Base-by-base conservation (phyloP, 1,284 basidiomycete species). In the Polyporus tsugae region DNA sequence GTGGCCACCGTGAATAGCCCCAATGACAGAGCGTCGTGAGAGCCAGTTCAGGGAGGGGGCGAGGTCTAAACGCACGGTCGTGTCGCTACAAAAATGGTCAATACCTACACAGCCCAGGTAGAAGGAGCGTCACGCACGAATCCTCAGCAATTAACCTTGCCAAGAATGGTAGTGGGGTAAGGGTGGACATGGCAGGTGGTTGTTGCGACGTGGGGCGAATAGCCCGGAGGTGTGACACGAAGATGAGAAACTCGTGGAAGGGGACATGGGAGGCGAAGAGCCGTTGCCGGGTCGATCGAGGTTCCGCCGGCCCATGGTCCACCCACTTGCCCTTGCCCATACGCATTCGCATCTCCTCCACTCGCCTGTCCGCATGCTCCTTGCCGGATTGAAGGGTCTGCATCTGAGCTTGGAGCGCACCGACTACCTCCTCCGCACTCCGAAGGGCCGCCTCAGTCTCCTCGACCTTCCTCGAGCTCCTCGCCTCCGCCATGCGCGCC, bases 1-100 rank as follows among this genome's bases (percentile, higher is more conserved):
- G 75, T 96, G 94, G 1, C 96, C 96, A 15, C 89, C 89, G 72
- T 98, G 89, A 66, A 99, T 93, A 2, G 97, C 96, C 9, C 89
- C 83, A 6, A 93, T 85, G 13, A 98, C 93, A n/a, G 91, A 91
- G 38, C 96, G 90, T 25, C 97, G 88, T 10, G 94, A 93, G 15
- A 99, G 85, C 94, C 95, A 99, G 75, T 95, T 97, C 36, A 99
- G 85, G 15, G 96, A 95, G 0, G 97, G 95, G 0, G 97, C 96
- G n/a, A 95, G 82, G 77, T 99, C 96, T 33, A 99, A 87, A 2
- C 98, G 91, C 44, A 99, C 84, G 0, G 96, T 95, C 0, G 97
- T 95, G 73, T 99, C 98, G 22, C 97, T 93, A 22, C 25, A 75
- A 5, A 39, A 10, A 67, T 68, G 70, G 41, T 69, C 46, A 64